Conservation (phyloP, 768 basidiomycete species). For the Kwoniella shandongensis region DNA sequence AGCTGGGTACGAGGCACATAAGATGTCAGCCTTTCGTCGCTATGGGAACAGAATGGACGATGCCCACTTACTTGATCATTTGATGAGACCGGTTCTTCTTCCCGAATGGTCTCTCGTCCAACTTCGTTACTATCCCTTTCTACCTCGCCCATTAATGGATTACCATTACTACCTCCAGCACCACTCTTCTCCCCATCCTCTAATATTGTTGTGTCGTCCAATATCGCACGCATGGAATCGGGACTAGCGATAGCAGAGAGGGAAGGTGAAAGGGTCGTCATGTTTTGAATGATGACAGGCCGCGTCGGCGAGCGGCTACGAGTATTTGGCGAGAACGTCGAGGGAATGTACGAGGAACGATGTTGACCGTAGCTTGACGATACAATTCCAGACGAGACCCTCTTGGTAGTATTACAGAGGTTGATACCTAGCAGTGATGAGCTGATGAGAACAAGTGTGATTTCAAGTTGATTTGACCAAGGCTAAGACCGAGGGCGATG, state of each 20-base stretch:
- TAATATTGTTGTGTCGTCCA: constrained; percentile 12
- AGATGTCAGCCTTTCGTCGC: constrained; percentile 3
- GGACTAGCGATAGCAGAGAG: constrained; percentile 12
- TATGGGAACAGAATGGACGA: not conserved
- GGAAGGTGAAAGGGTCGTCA: constrained; percentile 10
- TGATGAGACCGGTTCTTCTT: not conserved
- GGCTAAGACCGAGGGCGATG: no score
- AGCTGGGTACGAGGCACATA: constrained; percentile 12
- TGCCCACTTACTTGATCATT: constrained; percentile 6
- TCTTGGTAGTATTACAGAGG: no score
- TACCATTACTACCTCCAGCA: not conserved
- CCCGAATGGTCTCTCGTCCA: constrained; percentile 29
- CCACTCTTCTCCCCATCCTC: not conserved
- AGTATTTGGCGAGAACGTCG: no score
- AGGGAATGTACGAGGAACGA: no score
- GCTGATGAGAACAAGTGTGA: no score
- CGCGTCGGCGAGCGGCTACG: no score
- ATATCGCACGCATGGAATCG: constrained; percentile 12
- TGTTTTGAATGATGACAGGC: no score
- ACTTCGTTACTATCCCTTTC: constrained; percentile 22
- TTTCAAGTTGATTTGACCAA: no score
- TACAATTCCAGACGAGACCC: no score
- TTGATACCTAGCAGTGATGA: no score
- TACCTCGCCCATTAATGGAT: not conserved
- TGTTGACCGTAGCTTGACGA: no score